A percentile compares a stretch with the other conserved stretches of the same genome.
Evolutionary conservation across 2,329 filamentous ascomycete species (phyloP).

Genomic region (Triangularia setosa): DNA sequence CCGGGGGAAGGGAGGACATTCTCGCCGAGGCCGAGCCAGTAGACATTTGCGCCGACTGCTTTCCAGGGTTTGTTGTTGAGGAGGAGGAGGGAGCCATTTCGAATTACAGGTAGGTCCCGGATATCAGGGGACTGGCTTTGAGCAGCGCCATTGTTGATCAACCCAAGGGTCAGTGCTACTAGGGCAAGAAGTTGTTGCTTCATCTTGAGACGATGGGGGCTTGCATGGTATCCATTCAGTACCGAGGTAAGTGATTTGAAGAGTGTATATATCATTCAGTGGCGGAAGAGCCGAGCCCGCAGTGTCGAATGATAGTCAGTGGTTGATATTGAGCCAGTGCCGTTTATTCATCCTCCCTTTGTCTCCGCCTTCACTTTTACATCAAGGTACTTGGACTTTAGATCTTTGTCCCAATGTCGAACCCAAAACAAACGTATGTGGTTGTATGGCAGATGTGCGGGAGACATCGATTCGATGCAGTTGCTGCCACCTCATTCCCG

Average conservation of each 20-base stretch:
- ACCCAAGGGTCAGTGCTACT: not conserved
- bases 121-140: not conserved
- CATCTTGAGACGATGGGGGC: not conserved
- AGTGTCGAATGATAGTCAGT: not conserved
- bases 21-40: conserved; percentile 49
- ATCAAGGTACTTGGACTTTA: not conserved
- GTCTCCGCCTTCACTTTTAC: not conserved
- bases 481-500: not conserved
- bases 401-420: not conserved
- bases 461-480: not conserved
- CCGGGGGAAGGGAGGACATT: conserved; percentile 41
- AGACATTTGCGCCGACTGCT: conserved; percentile 45
- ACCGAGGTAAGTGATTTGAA: not conserved
- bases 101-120: conserved; percentile 28
- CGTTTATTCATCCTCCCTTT: not conserved
- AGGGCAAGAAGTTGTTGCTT: not conserved
- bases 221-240: no score
- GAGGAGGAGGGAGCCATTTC: conserved; percentile 35
- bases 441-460: no score
- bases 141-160: not conserved
- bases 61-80: conserved; percentile 40
- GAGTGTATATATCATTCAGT: not conserved
- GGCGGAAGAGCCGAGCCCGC: not conserved
- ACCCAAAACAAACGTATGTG: not conserved
- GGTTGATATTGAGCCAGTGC: not conserved